These are phyloP conservation scores for Mortierella sp. DNA, from an alignment of 371 early-diverging fungal genomes.

Conservation along the genomic window DNA sequence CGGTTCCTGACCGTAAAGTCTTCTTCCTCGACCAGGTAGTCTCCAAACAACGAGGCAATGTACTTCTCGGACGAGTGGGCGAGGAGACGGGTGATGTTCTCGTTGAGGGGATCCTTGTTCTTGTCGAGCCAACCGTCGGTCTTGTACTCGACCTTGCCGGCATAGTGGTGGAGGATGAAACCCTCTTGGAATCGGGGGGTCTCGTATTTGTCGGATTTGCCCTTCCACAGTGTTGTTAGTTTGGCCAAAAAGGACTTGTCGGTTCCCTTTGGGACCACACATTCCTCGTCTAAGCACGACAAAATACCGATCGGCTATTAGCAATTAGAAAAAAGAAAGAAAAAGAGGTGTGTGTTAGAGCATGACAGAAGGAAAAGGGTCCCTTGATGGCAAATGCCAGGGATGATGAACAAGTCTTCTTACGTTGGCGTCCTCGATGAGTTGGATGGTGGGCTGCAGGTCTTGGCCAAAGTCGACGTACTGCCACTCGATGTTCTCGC, in stretches of 20 bases:
- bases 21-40: conserved; percentile 77
- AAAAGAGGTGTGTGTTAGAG: not conserved
- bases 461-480: conserved; percentile 99
- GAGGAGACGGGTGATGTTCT: conserved; percentile 91
- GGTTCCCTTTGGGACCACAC: conserved; percentile 98
- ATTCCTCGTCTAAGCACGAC: conserved; percentile 99
- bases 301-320: conserved; percentile 96
- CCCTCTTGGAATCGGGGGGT: conserved; percentile 91
- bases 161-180: conserved; percentile 98
- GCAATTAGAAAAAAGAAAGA: not conserved
- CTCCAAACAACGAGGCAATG: conserved; percentile 85
- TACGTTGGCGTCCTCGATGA: conserved; percentile 96
- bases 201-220: conserved; percentile 90
- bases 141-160: conserved; percentile 97
- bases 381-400: not conserved
- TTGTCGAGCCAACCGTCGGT: conserved; percentile 98
- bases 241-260: conserved; percentile 98
- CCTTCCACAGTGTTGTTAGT: conserved; percentile 90
- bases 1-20: conserved; percentile 58
- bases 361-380: not conserved
- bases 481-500: conserved; percentile 99
- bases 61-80: conserved; percentile 87
- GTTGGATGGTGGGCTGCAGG: conserved; percentile 98
- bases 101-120: conserved; percentile 99
- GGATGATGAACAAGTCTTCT: conserved; percentile 19